These are phyloP conservation scores for Strobilomyces confusus DNA, from an alignment of 768 basidiomycete species.

Conservation along the genomic window DNA sequence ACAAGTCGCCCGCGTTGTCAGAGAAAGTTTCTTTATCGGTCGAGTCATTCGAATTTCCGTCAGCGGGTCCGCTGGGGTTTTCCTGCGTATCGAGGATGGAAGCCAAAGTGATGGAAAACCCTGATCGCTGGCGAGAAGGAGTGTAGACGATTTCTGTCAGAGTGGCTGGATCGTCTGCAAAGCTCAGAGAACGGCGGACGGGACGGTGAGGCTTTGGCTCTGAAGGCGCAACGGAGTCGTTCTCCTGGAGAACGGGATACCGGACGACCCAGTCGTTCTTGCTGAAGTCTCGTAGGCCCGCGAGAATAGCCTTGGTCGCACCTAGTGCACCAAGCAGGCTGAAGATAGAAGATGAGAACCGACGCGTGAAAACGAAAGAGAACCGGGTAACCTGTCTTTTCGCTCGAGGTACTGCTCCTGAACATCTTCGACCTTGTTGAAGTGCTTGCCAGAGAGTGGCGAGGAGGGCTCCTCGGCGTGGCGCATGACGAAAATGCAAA, in stretches of 20 bases:
- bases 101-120: conserved; percentile 58
- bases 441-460: conserved; percentile 20
- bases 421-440: conserved; percentile 65
- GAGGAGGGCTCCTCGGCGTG: conserved; percentile 11
- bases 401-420: conserved; percentile 73
- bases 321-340: conserved; percentile 71
- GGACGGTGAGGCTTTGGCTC: conserved; percentile 34
- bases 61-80: conserved; percentile 3
- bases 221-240: conserved; percentile 27
- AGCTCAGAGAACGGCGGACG: conserved; percentile 70
- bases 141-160: conserved; percentile 64
- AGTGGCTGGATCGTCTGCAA: conserved; percentile 75
- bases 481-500: conserved; percentile 12
- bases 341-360: not conserved
- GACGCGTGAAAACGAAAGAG: not conserved
- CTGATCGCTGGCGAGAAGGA: conserved; percentile 43
- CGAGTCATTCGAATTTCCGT: conserved; percentile 21
- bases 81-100: conserved; percentile 47
- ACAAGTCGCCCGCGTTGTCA: conserved; percentile 59
- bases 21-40: conserved; percentile 37
- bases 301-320: conserved; percentile 62
- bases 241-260: conserved; percentile 72
- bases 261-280: conserved; percentile 83
- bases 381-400: conserved; percentile 62
- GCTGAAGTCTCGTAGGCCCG: conserved; percentile 75